Percentiles rank a stretch among this genome's conserved stretches.
Evolutionary conservation across 352 stramenopile genomes (phyloP).

Genomic region (Aphanomyces invadans): DNA sequence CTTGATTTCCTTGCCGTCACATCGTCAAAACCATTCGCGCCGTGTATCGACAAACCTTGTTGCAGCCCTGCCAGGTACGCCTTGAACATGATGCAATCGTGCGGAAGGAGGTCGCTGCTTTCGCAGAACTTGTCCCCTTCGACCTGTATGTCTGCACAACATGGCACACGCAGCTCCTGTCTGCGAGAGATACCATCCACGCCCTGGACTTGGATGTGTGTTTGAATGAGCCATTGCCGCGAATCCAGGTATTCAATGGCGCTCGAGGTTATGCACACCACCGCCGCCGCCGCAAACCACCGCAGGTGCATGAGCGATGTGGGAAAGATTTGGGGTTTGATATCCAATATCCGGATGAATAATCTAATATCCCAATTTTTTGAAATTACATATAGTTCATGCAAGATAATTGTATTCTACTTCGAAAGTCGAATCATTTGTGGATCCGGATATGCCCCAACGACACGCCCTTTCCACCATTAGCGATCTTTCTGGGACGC

Average conservation of each 20-base stretch:
- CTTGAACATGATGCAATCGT: not conserved
- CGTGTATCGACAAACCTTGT: not conserved
- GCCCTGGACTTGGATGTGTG: not conserved
- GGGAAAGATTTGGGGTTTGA: not conserved
- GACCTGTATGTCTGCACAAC: not conserved
- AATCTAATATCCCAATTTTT: not conserved
- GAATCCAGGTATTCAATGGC: not conserved
- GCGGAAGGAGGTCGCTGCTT: not conserved
- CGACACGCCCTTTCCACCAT: not conserved
- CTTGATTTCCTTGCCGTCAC: not conserved
- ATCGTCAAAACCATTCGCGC: not conserved
- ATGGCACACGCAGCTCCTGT: not conserved
- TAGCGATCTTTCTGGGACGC: not conserved
- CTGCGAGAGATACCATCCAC: not conserved
- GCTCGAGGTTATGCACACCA: too few species aligned
- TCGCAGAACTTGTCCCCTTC: not conserved
- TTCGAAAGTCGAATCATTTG: not conserved
- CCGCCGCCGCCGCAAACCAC: not conserved
- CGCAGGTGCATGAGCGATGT: not conserved
- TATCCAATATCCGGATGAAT: not conserved
- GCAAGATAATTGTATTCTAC: too few species aligned
- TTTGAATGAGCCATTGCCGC: constrained; percentile 1
- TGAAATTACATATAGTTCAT: too few species aligned
- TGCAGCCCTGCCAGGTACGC: not conserved
- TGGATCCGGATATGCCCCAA: not conserved